These are phyloP conservation scores for Trapa bicornis DNA, from an alignment of 345 rosid genomes.

Conservation along the genomic window DNA sequence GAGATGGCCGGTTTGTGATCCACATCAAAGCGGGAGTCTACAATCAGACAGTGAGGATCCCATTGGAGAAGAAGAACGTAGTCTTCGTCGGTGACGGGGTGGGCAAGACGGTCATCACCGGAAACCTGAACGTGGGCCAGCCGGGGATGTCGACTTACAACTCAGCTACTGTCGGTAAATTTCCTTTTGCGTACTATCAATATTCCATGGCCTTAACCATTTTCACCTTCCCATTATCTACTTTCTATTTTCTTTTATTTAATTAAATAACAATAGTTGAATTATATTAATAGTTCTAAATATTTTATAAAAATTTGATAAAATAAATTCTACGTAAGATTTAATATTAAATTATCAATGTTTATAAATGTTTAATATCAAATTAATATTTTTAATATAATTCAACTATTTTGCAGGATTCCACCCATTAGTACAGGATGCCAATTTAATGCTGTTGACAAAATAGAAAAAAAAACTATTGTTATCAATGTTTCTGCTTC, in stretches of 20 bases:
- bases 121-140: slow-evolving; percentile 40
- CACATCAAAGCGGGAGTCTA: slow-evolving; percentile 66
- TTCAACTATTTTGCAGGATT: no score
- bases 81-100: slow-evolving; percentile 84
- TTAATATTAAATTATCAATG: no score
- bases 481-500: neutral
- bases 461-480: neutral
- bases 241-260: neutral
- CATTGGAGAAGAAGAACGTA: slow-evolving; percentile 48
- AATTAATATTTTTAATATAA: no score
- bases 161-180: slow-evolving; percentile 90
- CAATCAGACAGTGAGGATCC: slow-evolving; percentile 62
- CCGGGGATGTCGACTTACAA: slow-evolving; percentile 79
- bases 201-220: neutral
- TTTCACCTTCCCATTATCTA: neutral
- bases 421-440: neutral
- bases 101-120: slow-evolving; percentile 56
- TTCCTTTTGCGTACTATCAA: neutral
- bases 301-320: no score
- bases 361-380: no score
- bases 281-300: no score
- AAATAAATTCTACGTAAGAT: no score
- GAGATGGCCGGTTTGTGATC: slow-evolving; percentile 19
- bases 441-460: neutral
- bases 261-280: no score